Base-by-base conservation (phyloP, 129 eudicot species). In the Smallanthus sonchifolius region DNA sequence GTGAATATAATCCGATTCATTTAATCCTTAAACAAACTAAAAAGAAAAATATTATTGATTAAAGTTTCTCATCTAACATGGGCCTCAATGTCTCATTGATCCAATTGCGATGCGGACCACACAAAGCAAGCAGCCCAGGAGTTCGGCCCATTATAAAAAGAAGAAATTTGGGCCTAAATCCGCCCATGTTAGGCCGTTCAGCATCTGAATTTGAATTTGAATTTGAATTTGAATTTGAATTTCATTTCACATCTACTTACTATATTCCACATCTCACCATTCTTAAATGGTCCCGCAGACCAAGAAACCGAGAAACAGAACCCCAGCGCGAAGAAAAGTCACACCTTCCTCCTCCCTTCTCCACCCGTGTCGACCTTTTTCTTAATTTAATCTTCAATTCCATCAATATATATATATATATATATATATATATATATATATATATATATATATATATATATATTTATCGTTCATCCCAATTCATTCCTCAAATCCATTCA, bases 281-380 rank as follows among this genome's bases (percentile, higher is more conserved):
- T 72, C 60, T 84, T 79, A 80, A 80, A 79, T 81, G 66, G 1
- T 24, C 30, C 42, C 97, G 78, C 70, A 51, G 84, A 75, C 87
- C 69, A 19, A 75, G 40, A 60, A 61, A 39, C 67, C 71, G 70
- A 49, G 60, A 79, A 83, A 66, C 44, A 69, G 73, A 62, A 76
- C 78, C 67, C 44, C 17, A 75, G 59, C 42, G 10, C 67, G 86
- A 79, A 89, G 89, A 92, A 75, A 87, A 83, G 79, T 89, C 91
- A 62, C 91, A 87, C 93, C 80, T 92, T 92, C 97, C 89, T 79
- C 47, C 88, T 74, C 49, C 73, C 73, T 85, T 87, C 68, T 61
- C 62, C 62, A 42, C 81, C 71, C 60, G 48, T 34, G 60, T 79
- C 78, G 73, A 61, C 70, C 54, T 71, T 65, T 75, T 65, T 3